phyloP scores from a whole-genome alignment of 2,329 filamentous ascomycete species.

The Trichoderma sp. region DNA sequence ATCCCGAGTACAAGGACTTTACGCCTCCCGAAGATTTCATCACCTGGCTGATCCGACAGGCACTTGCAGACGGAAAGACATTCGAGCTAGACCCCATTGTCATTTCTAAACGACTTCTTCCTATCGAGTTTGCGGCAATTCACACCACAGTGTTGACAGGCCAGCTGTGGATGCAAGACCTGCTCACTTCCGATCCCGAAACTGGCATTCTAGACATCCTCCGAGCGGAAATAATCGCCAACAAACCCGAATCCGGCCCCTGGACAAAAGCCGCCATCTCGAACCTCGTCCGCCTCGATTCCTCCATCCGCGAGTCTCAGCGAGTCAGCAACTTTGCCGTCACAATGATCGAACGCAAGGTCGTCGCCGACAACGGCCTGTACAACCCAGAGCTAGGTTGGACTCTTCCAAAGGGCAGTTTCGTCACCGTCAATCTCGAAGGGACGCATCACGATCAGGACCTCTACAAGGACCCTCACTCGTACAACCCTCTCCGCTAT shows the following conservation, averaged over 20 bases:
- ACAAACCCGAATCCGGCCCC: constrained; percentile 32
- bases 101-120: constrained; percentile 54
- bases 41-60: constrained; percentile 58
- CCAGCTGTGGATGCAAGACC: constrained; percentile 49
- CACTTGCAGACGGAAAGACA: constrained; percentile 44
- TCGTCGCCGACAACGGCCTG: constrained; percentile 46
- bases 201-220: constrained; percentile 41
- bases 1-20: constrained; percentile 44
- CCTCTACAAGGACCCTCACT: constrained; percentile 43
- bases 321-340: constrained; percentile 49
- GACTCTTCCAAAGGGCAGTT: constrained; percentile 43
- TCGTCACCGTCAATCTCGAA: constrained; percentile 46
- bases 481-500: constrained; percentile 54
- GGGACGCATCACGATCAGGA: constrained; percentile 50
- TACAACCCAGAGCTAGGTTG: constrained; percentile 37
- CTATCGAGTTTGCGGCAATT: constrained; percentile 60
- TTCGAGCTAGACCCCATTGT: constrained; percentile 49
- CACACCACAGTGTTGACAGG: constrained; percentile 59
- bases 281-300: constrained; percentile 50
- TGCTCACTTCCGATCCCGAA: constrained; percentile 43
- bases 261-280: constrained; percentile 51
- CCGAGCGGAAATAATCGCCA: constrained; percentile 42
- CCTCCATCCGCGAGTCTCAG: constrained; percentile 55
- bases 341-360: constrained; percentile 49
- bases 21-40: constrained; percentile 56